Evolutionary conservation across 345 rosid genomes (phyloP).

Genomic region (Dovyalis caffra): DNA sequence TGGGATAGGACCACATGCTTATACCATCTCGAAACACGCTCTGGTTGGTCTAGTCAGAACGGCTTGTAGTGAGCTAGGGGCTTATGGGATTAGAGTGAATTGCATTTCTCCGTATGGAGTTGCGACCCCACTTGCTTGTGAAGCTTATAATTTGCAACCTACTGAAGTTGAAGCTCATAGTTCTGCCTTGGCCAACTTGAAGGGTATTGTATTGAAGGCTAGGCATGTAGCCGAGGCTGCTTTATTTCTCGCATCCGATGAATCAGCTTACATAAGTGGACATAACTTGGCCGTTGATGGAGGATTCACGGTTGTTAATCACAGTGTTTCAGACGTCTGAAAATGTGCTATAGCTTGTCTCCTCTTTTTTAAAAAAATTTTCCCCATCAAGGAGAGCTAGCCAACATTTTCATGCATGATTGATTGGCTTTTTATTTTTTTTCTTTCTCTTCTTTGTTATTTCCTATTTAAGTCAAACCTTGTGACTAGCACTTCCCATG

Average conservation of each 20-base stretch:
- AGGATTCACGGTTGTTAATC: slow-evolving; percentile 65
- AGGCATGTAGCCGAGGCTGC: slow-evolving; percentile 81
- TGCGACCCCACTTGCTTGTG: slow-evolving; percentile 73
- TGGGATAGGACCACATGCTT: slow-evolving; percentile 77
- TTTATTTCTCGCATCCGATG: slow-evolving; percentile 84
- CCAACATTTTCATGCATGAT: slow-evolving; percentile 3
- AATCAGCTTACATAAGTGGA: slow-evolving; percentile 76
- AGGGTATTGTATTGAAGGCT: slow-evolving; percentile 67
- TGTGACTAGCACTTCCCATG: slow-evolving; percentile 36
- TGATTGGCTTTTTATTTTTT: background rate
- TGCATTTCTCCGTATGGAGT: slow-evolving; percentile 82
- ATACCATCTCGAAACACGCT: slow-evolving; percentile 78
- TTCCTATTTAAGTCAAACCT: slow-evolving; percentile 34
- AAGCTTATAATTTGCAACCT: slow-evolving; percentile 46
- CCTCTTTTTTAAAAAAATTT: background rate
- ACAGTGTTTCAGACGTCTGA: slow-evolving; percentile 25
- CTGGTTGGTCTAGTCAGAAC: slow-evolving; percentile 66
- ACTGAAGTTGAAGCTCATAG: slow-evolving; percentile 46
- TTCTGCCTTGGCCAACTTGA: slow-evolving; percentile 46
- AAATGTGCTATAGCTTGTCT: background rate
- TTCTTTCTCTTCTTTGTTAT: background rate
- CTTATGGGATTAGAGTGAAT: slow-evolving; percentile 80
- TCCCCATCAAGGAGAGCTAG: background rate
- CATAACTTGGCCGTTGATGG: slow-evolving; percentile 87
- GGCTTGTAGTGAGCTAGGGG: slow-evolving; percentile 75